Conservation (phyloP, 2,329 filamentous ascomycete genomes). For the Monosporascus sp. region DNA sequence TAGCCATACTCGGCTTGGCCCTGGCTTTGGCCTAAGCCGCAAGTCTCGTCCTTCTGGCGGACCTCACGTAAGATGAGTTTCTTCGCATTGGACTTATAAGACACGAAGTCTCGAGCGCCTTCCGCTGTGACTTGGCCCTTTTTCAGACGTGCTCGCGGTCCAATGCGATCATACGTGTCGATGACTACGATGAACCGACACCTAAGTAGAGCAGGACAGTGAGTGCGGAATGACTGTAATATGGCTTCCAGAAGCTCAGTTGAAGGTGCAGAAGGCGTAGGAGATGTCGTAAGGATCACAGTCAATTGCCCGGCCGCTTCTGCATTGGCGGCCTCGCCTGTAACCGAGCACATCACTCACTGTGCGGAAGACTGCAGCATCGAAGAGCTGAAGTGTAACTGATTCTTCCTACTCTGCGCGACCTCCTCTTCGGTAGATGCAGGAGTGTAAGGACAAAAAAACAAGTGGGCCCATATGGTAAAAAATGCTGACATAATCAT, state of each 20-base stretch:
- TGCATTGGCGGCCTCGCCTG: not conserved
- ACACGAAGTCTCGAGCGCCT: conserved; percentile 34
- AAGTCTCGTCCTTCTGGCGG: not conserved
- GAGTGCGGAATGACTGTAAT: conserved; percentile 37
- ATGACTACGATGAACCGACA: conserved; percentile 48
- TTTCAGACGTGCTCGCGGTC: conserved; percentile 40
- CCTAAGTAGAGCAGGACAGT: conserved; percentile 36
- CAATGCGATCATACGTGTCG: conserved; percentile 47
- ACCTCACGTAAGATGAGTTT: conserved; percentile 32
- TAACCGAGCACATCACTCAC: not conserved
- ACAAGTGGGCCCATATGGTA: no score
- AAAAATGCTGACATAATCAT: no score
- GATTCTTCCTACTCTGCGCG: no score
- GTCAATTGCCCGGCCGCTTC: conserved; percentile 26
- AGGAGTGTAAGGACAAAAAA: no score
- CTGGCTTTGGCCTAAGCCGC: conserved; percentile 7
- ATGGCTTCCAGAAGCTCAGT: conserved; percentile 47
- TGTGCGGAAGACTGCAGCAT: no score
- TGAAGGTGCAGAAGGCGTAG: conserved; percentile 49
- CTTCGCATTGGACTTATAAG: conserved; percentile 46
- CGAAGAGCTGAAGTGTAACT: no score
- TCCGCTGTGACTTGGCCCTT: conserved; percentile 47
- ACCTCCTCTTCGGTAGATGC: no score
- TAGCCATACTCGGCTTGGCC: conserved; percentile 46
- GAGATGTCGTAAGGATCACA: conserved; percentile 49